Evolutionary conservation across 768 basidiomycete species (phyloP).

Genomic region (Cystofilobasidium bisporidii): DNA sequence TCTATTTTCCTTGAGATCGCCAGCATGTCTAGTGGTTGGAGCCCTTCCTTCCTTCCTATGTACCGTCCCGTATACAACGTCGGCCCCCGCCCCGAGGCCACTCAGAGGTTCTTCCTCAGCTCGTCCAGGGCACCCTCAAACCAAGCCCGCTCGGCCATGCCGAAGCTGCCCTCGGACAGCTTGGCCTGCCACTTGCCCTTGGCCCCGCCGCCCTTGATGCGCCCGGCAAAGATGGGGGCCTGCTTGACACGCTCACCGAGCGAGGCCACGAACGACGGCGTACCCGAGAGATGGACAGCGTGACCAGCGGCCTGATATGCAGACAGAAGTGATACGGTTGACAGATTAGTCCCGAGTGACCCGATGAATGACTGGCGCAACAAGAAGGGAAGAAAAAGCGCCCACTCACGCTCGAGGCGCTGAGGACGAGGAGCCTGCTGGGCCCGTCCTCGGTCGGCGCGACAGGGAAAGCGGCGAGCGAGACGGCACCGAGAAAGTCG

Average conservation of each 20-base stretch:
- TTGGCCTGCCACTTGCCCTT: conserved; percentile 28
- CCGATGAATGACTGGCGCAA: not conserved
- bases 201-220: conserved; percentile 25
- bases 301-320: not conserved
- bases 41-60: too few species aligned
- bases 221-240: conserved; percentile 7
- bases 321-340: not conserved
- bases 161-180: conserved; percentile 8
- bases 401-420: not conserved
- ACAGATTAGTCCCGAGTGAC: too few species aligned
- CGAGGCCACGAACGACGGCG: conserved; percentile 13
- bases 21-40: too few species aligned
- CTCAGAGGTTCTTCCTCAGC: not conserved
- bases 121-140: conserved; percentile 9
- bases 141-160: conserved; percentile 8
- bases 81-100: not conserved
- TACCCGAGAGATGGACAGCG: conserved; percentile 21
- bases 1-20: too few species aligned
- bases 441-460: not conserved
- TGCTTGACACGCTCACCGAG: conserved; percentile 22
- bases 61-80: too few species aligned
- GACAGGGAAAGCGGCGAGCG: not conserved
- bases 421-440: conserved; percentile 1
- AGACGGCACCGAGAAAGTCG: conserved; percentile 12
- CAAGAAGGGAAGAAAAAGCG: not conserved